Evolutionary conservation across 2,329 filamentous ascomycete genomes (phyloP).

Genomic region (Pseudogymnoascus sp.): DNA sequence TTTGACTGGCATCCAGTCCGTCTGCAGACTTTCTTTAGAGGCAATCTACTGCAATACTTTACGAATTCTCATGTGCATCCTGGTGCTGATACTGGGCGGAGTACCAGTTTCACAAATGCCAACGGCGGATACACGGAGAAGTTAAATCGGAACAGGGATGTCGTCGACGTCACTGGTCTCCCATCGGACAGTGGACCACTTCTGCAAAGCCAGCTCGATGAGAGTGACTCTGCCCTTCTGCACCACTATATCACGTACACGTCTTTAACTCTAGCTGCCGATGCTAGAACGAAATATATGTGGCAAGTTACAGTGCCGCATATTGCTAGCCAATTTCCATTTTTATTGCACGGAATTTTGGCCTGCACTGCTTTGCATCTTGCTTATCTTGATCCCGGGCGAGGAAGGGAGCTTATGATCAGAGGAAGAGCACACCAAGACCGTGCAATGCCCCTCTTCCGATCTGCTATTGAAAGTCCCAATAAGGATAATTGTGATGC

Average conservation of each 20-base stretch:
- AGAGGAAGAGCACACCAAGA: constrained; percentile 14
- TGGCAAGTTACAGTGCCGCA: constrained; percentile 30
- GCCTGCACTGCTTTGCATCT: constrained; percentile 28
- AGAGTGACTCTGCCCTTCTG: constrained; percentile 14
- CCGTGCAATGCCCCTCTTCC: constrained; percentile 15
- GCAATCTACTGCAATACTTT: constrained; percentile 26
- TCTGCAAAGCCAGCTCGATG: constrained; percentile 7
- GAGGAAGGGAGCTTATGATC: constrained; percentile 10
- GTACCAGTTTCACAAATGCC: constrained; percentile 8
- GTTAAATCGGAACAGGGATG: background rate
- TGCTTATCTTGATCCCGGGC: constrained; percentile 13
- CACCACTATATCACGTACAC: constrained; percentile 21
- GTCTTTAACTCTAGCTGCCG: constrained; percentile 16
- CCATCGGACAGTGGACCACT: background rate
- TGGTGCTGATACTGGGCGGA: background rate
- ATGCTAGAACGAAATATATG: constrained; percentile 15
- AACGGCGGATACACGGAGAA: background rate
- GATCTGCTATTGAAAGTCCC: constrained; percentile 11
- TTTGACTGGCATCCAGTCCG: constrained; percentile 19
- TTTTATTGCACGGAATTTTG: constrained; percentile 35
- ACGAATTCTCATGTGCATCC: constrained; percentile 11
- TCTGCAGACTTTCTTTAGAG: constrained; percentile 27
- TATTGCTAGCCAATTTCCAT: constrained; percentile 28
- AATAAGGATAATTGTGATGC: constrained; percentile 15
- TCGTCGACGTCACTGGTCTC: background rate